These are phyloP conservation scores for Metrosideros polymorpha DNA, from an alignment of 441 rosid species.

Conservation along the genomic window DNA sequence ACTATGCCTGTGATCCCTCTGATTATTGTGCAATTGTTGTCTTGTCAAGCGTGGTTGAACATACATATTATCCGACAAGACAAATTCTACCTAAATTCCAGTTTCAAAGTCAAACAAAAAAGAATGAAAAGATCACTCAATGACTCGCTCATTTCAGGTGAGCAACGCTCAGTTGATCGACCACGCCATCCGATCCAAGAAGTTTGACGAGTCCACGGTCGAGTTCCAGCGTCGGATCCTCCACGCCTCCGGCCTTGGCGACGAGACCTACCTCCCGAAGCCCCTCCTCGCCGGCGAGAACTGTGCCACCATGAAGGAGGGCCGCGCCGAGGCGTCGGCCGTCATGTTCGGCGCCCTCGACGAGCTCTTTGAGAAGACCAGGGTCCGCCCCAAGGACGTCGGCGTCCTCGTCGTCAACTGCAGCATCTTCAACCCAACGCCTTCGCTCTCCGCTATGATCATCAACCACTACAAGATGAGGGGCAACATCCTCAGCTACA, in stretches of 20 bases:
- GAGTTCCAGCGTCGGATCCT: conserved; percentile 58
- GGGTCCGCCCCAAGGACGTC: conserved; percentile 70
- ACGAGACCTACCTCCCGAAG: conserved; percentile 70
- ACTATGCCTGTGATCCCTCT: too few relatives aligned
- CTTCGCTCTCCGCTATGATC: conserved; percentile 81
- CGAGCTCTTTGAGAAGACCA: conserved; percentile 74
- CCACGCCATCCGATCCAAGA: conserved; percentile 38
- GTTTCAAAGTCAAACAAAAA: neutral
- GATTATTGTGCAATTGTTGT: too few relatives aligned
- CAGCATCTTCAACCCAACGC: conserved; percentile 86
- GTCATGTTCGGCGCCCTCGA: conserved; percentile 88
- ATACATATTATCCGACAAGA: neutral
- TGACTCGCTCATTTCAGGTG: conserved; percentile 30
- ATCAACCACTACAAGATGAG: conserved; percentile 93
- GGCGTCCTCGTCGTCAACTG: conserved; percentile 91
- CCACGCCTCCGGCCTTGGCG: conserved; percentile 73
- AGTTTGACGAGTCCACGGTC: conserved; percentile 49
- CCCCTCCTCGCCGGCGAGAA: conserved; percentile 40
- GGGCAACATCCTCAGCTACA: conserved; percentile 81
- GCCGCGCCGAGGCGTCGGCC: conserved; percentile 63
- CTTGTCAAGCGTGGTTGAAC: too few relatives aligned
- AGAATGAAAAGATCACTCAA: neutral
- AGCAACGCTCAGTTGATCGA: conserved; percentile 62
- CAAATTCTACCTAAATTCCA: neutral
- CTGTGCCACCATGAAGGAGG: conserved; percentile 77